Percentiles rank a stretch among this genome's conserved stretches.
These are phyloP conservation scores for Litsea cubeba DNA, from an alignment of 164 flowering plant genomes.

Conservation along the genomic window DNA sequence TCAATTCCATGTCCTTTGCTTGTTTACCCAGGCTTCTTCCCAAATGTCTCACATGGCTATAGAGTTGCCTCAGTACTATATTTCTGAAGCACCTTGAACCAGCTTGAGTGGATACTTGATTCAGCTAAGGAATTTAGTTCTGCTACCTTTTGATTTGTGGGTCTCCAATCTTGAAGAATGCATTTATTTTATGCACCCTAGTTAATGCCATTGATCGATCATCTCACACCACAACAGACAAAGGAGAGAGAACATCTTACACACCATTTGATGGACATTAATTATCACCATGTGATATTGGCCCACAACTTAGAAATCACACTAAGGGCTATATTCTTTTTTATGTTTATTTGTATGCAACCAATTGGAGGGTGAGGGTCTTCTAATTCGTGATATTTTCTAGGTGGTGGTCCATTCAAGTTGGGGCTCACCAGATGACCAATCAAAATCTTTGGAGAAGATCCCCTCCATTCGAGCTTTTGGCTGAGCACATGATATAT, in stretches of 20 bases:
- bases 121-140: no score
- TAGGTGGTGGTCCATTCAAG: not conserved
- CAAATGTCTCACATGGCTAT: no score
- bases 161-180: not conserved
- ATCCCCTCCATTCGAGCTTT: not conserved
- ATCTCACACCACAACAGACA: not conserved
- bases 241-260: not conserved
- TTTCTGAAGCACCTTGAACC: no score
- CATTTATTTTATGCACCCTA: not conserved
- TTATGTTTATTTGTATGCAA: not conserved
- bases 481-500: not conserved
- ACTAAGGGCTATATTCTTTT: not conserved
- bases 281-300: no score
- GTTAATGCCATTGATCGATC: no score
- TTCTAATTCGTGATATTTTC: not conserved
- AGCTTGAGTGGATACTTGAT: no score
- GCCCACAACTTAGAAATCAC: not conserved
- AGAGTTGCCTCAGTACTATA: no score
- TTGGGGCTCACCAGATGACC: not conserved
- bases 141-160: no score
- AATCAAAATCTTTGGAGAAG: not conserved
- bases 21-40: no score
- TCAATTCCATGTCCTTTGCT: no score
- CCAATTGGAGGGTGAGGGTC: not conserved
- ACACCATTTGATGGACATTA: no score